A percentile compares a stretch with the other conserved stretches of the same genome.
Conservation (phyloP, 768 basidiomycete species). For the Mycena galericulata region DNA sequence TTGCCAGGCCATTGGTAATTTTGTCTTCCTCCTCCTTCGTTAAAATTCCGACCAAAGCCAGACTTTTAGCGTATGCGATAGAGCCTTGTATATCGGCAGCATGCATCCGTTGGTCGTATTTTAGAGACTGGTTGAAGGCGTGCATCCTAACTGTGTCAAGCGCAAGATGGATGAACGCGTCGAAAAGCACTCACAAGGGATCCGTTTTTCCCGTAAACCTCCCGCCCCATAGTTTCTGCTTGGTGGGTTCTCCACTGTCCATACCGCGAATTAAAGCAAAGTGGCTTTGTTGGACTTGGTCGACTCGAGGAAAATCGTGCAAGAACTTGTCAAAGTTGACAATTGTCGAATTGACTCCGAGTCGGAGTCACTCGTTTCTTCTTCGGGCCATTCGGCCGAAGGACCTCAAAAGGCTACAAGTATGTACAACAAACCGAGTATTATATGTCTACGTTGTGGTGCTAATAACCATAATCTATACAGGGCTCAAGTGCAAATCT, state of each 20-base stretch:
- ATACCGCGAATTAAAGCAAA: too few species aligned
- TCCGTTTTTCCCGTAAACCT: constrained; percentile 92
- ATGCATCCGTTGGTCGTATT: constrained; percentile 95
- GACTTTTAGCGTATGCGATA: constrained; percentile 94
- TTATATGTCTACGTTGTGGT: too few species aligned
- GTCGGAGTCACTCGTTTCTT: too few species aligned
- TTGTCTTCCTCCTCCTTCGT: constrained; percentile 77
- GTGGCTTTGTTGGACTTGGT: too few species aligned
- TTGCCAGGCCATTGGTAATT: constrained; percentile 79
- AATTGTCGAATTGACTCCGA: too few species aligned
- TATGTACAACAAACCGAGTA: too few species aligned
- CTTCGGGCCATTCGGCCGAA: too few species aligned
- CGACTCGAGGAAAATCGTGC: too few species aligned
- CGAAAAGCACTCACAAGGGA: constrained; percentile 70
- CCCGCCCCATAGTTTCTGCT: constrained; percentile 90
- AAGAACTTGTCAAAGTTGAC: too few species aligned
- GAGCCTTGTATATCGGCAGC: constrained; percentile 92
- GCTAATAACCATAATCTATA: too few species aligned
- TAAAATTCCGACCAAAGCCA: constrained; percentile 85
- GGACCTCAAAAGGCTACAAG: too few species aligned
- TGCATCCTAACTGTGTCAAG: constrained; percentile 78
- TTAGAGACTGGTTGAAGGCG: constrained; percentile 95
- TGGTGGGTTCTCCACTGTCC: constrained; percentile 58
- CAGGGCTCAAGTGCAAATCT: too few species aligned
- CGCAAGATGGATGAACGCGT: constrained; percentile 22